These are phyloP conservation scores for Sordaria brevicollis DNA, from an alignment of 495 filamentous ascomycete species.

Conservation along the genomic window DNA sequence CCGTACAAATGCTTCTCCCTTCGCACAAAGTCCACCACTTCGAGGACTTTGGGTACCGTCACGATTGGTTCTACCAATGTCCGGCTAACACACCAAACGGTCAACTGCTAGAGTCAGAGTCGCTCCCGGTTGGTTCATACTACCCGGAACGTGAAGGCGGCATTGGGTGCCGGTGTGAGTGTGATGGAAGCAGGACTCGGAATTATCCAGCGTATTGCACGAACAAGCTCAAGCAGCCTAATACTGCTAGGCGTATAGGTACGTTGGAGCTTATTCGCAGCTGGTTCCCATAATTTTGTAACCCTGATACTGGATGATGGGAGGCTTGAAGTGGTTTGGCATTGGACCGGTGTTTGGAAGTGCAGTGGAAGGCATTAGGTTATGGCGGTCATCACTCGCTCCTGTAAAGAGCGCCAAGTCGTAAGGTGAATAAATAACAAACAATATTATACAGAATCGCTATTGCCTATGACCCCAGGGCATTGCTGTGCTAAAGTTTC, in stretches of 20 bases:
- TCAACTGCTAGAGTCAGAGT: conserved; percentile 25
- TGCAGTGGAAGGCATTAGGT: not conserved
- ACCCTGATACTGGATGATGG: no score
- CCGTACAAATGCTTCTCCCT: conserved; percentile 38
- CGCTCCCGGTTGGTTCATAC: conserved; percentile 17
- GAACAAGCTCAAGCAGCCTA: conserved; percentile 27
- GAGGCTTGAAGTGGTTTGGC: not conserved
- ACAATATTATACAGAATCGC: no score
- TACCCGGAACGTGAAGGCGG: conserved; percentile 25
- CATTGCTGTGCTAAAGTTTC: no score
- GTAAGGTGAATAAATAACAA: no score
- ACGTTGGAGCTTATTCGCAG: conserved; percentile 12
- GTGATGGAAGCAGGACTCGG: conserved; percentile 23
- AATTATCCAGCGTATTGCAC: conserved; percentile 27
- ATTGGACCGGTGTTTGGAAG: not conserved
- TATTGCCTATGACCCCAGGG: no score
- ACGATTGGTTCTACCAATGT: conserved; percentile 38
- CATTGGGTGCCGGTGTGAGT: conserved; percentile 36
- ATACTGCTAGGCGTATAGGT: conserved; percentile 17
- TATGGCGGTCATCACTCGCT: not conserved
- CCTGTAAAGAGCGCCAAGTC: no score
- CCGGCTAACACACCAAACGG: conserved; percentile 33
- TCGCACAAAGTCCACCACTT: conserved; percentile 44
- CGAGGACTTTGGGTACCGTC: conserved; percentile 42
- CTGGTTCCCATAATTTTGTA: not conserved